Percentiles rank a stretch among this genome's conserved stretches.
Conservation (phyloP, 495 filamentous ascomycete species). For the Aspergillus nidulans region DNA sequence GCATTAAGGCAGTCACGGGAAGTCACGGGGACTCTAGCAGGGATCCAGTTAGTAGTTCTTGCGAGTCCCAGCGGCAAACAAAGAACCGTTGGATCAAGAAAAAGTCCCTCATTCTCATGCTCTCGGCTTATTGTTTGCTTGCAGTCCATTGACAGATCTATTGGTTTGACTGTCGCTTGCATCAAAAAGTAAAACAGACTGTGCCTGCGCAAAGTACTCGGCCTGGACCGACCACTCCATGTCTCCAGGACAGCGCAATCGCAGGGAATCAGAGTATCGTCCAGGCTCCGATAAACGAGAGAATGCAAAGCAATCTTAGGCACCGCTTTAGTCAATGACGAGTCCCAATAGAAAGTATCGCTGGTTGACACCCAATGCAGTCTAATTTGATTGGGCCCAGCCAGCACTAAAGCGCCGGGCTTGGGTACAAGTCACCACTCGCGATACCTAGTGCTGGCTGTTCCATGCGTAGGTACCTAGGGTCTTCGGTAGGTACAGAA, state of each 20-base stretch:
- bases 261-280: not conserved
- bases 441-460: not conserved
- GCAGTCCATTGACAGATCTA: not conserved
- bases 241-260: not conserved
- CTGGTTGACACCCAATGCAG: slow-evolving; percentile 10
- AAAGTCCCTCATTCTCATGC: not conserved
- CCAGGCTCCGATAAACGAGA: not conserved
- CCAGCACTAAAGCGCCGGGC: slow-evolving; percentile 7
- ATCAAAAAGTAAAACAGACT: not conserved
- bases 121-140: slow-evolving; percentile 6
- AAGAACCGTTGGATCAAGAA: not conserved
- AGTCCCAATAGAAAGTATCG: slow-evolving; percentile 4
- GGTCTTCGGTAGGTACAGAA: not conserved
- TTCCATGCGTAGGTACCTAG: not conserved
- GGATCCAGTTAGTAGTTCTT: not conserved
- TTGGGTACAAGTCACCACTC: slow-evolving; percentile 11
- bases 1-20: slow-evolving; percentile 30
- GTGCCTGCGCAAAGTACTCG: not conserved
- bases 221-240: not conserved
- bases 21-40: not conserved
- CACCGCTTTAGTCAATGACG: slow-evolving; percentile 3
- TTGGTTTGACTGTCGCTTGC: not conserved
- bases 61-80: not conserved
- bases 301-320: slow-evolving; percentile 2
- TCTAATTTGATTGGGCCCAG: slow-evolving; percentile 12